Conservation (phyloP, 2,329 filamentous ascomycete genomes). For the Penicillium sp. region DNA sequence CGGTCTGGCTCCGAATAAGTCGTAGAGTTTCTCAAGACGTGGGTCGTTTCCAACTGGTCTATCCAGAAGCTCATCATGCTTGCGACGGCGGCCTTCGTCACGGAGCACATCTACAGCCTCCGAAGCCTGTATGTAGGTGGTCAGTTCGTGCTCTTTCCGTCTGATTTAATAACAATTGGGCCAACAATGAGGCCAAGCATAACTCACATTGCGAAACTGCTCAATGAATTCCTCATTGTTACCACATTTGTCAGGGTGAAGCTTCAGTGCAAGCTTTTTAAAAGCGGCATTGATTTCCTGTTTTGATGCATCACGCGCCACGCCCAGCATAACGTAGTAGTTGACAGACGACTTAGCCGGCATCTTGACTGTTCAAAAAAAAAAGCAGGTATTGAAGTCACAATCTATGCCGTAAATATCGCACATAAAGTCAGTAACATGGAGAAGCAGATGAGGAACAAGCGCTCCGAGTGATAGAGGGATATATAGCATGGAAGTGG, state of each 20-base stretch:
- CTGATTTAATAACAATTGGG: not conserved
- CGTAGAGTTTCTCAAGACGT: not conserved
- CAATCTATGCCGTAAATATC: not conserved
- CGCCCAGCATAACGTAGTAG: slow-evolving; percentile 30
- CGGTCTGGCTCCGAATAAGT: not conserved
- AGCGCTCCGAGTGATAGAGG: not conserved
- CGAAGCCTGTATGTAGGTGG: slow-evolving; percentile 24
- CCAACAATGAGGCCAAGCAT: not conserved
- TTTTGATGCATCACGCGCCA: slow-evolving; percentile 23
- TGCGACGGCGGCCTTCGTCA: slow-evolving; percentile 23
- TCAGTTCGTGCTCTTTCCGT: not conserved
- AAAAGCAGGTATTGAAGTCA: not conserved
- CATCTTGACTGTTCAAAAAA: slow-evolving; percentile 7
- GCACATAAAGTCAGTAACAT: not conserved
- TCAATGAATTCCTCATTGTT: slow-evolving; percentile 5
- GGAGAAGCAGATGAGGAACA: not conserved
- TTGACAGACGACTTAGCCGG: slow-evolving; percentile 8
- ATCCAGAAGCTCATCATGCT: slow-evolving; percentile 19
- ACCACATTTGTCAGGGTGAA: slow-evolving; percentile 36
- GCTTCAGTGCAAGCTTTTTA: slow-evolving; percentile 34
- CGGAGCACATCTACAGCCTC: slow-evolving; percentile 36
- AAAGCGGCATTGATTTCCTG: slow-evolving; percentile 37
- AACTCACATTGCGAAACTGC: slow-evolving; percentile 26
- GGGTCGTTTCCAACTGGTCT: not conserved
- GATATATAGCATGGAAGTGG: not conserved